Evolutionary conservation across 2,329 filamentous ascomycete genomes (phyloP), one percentile per base, ranked within the genome.

Genomic region (Colletotrichum trifolii): DNA sequence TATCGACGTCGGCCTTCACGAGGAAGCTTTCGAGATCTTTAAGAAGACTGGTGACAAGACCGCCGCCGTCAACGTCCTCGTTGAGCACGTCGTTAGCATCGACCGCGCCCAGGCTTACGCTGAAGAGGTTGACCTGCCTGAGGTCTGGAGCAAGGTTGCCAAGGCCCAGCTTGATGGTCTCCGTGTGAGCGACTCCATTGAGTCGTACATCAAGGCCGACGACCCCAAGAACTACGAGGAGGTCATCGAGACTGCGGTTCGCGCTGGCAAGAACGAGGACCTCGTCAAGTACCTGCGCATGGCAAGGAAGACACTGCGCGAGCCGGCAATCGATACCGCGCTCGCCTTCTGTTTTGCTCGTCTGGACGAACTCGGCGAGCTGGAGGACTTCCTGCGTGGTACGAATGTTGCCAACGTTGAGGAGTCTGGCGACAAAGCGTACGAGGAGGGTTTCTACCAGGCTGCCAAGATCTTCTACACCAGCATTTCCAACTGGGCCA

Each of bases 401-500:
- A 94, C 93, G 60, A 99, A 99, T 71, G 96, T 98, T 67, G 95
- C 96, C 57, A 94, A 99, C 77, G 87, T 98, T 58, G 96, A 99
- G 77, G 92, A 96, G 71, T 98, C 94, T 65, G 96, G 96, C 83
- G 96, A 99, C 85, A 97, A 97, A 85, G 95, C 96, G 25, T 98
- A 97, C 71, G 91, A 90, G 68, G 96, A 99, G 81, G 95, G 95
- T 66, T 90, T 93, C 74, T 95, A 96, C 74, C 91, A 98, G 83
- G 96, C 96, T 47, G 93, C 96, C 69, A 99, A 99, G 88, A 98
- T 99, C 75, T 99, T 68, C 87, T 99, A 90, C 83, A 93, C 89
- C 60, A 98, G 93, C 82, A 97, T 99, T 76, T 99, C 96, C 59
- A 99, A 99, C 87, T 99, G 96, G 96, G 95, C 95, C 60, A 99